A percentile compares a stretch with the other conserved stretches of the same genome.
These are phyloP conservation scores for Hericium alpestre DNA, from an alignment of 768 basidiomycete species.

Conservation along the genomic window DNA sequence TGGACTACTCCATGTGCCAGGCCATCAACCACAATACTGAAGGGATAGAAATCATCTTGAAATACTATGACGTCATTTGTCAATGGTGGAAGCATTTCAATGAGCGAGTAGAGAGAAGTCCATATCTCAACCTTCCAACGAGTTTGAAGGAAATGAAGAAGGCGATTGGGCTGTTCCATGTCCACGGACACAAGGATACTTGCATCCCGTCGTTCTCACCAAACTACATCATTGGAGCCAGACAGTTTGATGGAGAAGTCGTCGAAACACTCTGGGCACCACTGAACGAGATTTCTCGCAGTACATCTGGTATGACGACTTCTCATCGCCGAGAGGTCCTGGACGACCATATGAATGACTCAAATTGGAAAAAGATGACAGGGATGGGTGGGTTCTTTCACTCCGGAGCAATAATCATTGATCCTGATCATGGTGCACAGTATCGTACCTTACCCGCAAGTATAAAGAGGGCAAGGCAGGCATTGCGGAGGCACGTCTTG, in stretches of 20 bases:
- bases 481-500: background rate
- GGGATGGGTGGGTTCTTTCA: background rate
- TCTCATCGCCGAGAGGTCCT: background rate
- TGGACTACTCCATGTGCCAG: background rate
- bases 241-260: slow-evolving; percentile 2
- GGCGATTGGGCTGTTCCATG: slow-evolving; percentile 1
- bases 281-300: slow-evolving; percentile 1
- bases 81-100: background rate
- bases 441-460: background rate
- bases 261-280: slow-evolving; percentile 4
- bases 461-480: background rate
- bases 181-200: slow-evolving; percentile 1
- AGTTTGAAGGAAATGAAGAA: background rate
- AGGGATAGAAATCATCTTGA: background rate
- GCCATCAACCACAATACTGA: background rate
- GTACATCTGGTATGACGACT: background rate
- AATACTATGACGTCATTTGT: background rate
- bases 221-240: background rate
- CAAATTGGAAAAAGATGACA: slow-evolving; percentile 4
- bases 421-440: background rate
- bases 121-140: background rate
- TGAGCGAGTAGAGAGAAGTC: background rate
- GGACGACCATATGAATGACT: background rate
- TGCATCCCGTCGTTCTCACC: slow-evolving; percentile 1
- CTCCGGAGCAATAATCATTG: background rate